Evolutionary conservation across 2,329 filamentous ascomycete genomes (phyloP).

Genomic region (Colletotrichum acutatum): DNA sequence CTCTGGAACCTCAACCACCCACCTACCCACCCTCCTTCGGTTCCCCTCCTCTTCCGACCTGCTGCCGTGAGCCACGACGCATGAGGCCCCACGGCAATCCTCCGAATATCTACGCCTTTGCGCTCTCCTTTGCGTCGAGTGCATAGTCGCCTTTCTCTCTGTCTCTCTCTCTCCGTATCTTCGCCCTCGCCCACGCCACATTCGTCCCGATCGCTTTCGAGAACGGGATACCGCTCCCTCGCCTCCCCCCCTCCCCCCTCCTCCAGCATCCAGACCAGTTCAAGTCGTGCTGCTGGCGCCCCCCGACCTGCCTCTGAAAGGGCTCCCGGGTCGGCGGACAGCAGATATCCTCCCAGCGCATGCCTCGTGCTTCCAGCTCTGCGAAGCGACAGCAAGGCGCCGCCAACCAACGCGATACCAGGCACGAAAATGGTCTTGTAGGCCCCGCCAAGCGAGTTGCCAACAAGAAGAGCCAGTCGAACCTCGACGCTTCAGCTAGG

Average conservation of each 20-base stretch:
- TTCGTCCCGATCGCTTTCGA: conserved; percentile 36
- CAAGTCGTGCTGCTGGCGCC: conserved; percentile 47
- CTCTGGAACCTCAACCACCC: not conserved
- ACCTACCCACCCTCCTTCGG: conserved; percentile 9
- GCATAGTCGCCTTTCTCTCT: conserved; percentile 27
- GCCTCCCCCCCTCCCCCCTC: not conserved
- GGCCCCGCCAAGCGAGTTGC: conserved; percentile 58
- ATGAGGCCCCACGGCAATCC: conserved; percentile 26
- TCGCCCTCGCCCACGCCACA: not conserved
- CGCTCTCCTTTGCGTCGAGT: conserved; percentile 31
- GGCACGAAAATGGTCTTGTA: conserved; percentile 90
- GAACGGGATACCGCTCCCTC: conserved; percentile 16
- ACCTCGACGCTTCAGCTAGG: conserved; percentile 49
- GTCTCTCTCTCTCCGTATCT: not conserved
- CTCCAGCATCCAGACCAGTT: conserved; percentile 32
- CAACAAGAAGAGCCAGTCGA: conserved; percentile 58
- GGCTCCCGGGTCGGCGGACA: conserved; percentile 49
- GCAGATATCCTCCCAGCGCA: conserved; percentile 56
- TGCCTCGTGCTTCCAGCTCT: conserved; percentile 70
- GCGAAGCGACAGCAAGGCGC: conserved; percentile 72
- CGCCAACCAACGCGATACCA: conserved; percentile 74
- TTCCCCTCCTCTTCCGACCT: not conserved
- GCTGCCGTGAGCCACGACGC: conserved; percentile 16
- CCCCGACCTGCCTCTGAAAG: conserved; percentile 43
- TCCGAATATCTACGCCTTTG: conserved; percentile 17